Evolutionary conservation across 768 basidiomycete species (phyloP), one percentile per base, ranked within the genome.

Genomic region (Tricholomella constricta): DNA sequence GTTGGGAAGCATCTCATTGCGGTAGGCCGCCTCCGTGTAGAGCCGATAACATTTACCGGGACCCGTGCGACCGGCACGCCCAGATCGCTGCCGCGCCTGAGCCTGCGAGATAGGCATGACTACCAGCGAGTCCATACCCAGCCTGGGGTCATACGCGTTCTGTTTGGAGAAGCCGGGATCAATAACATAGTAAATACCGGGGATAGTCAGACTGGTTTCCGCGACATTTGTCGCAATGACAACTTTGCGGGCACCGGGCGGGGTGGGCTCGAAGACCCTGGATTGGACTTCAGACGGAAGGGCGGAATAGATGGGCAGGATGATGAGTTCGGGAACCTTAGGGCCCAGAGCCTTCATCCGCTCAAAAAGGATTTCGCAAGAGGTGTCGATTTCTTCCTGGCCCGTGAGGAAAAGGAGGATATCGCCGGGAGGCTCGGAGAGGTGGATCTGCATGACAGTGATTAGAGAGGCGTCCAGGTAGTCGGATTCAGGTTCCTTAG

Each of bases 191-290:
- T 98, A 98, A 67, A 99, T 97, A 26, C 95, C 97, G 29, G 94
- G 94, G 63, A 98, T 99, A 7, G 97, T 98, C 67, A 99, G 78
- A 73, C 92, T 94, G 10, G 97, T 98, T 77, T 99, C 97, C 2
- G 97, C 97, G 49, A 98, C 95, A 70, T 98, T 99, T 22, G 97
- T 99, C n/a, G 97, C 96, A 61, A 99, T 92, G 65, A 98, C 94
- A 56, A 96, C 94, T 75, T 99, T 99, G 55, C 97, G 90, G n/a
- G 96, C 87, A 43, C 97, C 97, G 15, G 94, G 94, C 6, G 97
- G 97, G 0, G 97, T 93, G 5, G 96, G 94, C 55, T 98, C 97
- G 72, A 99, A 99, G 35, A 99, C 96, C 26, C 92, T 82, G 6
- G 94, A 98, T 70, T 99, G 97, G 49, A 98, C 94, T 70, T 98